phyloP scores from a whole-genome alignment of 1,139 yeast species.

The Zygosaccharomyces sapae region DNA sequence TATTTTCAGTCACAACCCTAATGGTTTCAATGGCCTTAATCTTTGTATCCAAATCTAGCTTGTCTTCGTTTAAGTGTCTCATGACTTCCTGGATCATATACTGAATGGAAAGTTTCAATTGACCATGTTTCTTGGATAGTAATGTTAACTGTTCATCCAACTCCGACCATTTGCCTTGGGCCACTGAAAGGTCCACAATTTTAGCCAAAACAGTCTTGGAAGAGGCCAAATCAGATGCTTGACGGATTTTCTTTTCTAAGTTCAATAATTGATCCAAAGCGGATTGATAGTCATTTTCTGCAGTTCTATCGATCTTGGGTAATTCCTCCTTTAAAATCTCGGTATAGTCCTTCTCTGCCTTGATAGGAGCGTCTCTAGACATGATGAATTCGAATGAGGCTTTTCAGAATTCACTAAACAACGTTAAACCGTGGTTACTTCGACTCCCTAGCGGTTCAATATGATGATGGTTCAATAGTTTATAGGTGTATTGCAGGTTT shows the following conservation, averaged over 20 bases:
- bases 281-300: constrained; percentile 54
- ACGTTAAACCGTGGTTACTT: background rate
- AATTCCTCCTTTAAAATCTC: constrained; percentile 78
- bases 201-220: constrained; percentile 74
- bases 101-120: constrained; percentile 81
- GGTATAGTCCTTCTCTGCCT: constrained; percentile 91
- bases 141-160: constrained; percentile 76
- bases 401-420: background rate
- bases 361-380: constrained; percentile 91
- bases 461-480: background rate
- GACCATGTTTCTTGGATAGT: constrained; percentile 93
- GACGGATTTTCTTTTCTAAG: constrained; percentile 91
- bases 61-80: constrained; percentile 43
- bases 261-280: constrained; percentile 76
- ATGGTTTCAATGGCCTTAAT: constrained; percentile 74
- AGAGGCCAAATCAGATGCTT: constrained; percentile 87
- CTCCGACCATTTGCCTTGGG: constrained; percentile 66
- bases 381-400: constrained; percentile 38
- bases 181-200: constrained; percentile 63
- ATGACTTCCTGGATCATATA: constrained; percentile 71
- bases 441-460: background rate
- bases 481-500: background rate
- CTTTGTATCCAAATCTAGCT: constrained; percentile 55
- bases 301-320: constrained; percentile 67
- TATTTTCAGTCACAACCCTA: constrained; percentile 87